phyloP scores from a whole-genome alignment of 495 filamentous ascomycete species.

The Daldinia loculata region DNA sequence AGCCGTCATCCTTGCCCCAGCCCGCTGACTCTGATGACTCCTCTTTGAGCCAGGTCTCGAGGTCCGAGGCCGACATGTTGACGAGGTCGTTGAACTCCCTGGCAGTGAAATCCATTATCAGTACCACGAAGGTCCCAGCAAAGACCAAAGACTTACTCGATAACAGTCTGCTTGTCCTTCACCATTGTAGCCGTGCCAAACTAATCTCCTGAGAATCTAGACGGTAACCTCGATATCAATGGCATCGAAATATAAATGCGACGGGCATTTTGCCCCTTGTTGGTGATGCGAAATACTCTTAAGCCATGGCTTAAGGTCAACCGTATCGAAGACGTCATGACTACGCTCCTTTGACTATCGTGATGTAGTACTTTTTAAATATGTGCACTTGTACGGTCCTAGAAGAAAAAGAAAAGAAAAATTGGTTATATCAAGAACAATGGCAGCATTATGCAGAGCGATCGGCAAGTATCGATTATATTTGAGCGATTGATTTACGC shows the following conservation, averaged over 20 bases:
- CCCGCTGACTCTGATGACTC: conserved; percentile 64
- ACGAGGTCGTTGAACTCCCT: conserved; percentile 75
- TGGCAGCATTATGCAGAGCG: background rate
- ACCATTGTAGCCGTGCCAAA: conserved; percentile 57
- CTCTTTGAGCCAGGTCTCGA: conserved; percentile 68
- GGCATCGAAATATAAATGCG: background rate
- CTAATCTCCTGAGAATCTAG: conserved; percentile 1
- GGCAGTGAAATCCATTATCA: background rate
- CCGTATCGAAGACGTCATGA: conserved; percentile 42
- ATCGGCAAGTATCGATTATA: background rate
- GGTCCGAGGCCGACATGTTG: conserved; percentile 70
- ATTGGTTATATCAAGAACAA: background rate
- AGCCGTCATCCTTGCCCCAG: conserved; percentile 65
- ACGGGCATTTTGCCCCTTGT: background rate
- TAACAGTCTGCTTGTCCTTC: conserved; percentile 65
- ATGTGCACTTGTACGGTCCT: background rate
- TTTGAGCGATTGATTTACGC: background rate
- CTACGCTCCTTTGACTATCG: background rate
- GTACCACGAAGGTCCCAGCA: background rate
- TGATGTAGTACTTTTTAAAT: background rate
- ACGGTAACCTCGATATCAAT: background rate
- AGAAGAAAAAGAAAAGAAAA: background rate
- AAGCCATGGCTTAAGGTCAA: conserved; percentile 5
- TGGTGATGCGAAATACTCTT: background rate
- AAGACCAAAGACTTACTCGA: conserved; percentile 54